Percentiles rank a stretch among this genome's conserved stretches.
phyloP scores from a whole-genome alignment of 2,329 filamentous ascomycete genomes.

The Fusarium torulosum region DNA sequence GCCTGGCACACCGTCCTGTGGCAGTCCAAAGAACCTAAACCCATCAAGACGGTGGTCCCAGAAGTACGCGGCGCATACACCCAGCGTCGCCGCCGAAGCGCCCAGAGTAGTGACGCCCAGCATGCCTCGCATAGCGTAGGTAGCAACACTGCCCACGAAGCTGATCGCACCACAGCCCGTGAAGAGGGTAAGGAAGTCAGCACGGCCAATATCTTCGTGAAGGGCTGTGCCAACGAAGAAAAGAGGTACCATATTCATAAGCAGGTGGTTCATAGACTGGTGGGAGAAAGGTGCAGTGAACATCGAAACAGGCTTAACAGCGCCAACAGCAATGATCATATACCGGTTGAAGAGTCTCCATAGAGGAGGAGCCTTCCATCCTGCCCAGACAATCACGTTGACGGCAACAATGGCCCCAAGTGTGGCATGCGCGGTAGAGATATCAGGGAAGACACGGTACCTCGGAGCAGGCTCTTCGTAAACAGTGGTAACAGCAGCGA shows the following conservation, averaged over 20 bases:
- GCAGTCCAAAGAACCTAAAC: constrained; percentile 69
- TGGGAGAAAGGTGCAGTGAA: constrained; percentile 79
- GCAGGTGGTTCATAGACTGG: constrained; percentile 69
- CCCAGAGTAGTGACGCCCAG: constrained; percentile 69
- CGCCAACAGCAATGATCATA: constrained; percentile 73
- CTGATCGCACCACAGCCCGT: constrained; percentile 69
- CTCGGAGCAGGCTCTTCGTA: constrained; percentile 67
- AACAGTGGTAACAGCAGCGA: constrained; percentile 59
- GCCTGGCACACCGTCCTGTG: constrained; percentile 68
- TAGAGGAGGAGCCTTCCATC: constrained; percentile 73
- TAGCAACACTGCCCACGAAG: constrained; percentile 68
- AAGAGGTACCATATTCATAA: constrained; percentile 73
- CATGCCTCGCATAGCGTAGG: constrained; percentile 61
- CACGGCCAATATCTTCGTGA: constrained; percentile 78
- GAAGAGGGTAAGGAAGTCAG: constrained; percentile 77
- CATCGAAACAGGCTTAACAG: constrained; percentile 71
- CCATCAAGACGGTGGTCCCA: constrained; percentile 68
- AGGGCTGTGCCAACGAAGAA: constrained; percentile 75
- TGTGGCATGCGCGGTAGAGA: constrained; percentile 73
- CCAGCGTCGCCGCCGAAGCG: constrained; percentile 74
- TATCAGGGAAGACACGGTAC: constrained; percentile 69
- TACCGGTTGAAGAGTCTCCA: constrained; percentile 77
- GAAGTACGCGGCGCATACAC: constrained; percentile 72
- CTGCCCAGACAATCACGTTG: constrained; percentile 68
- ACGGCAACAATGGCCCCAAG: constrained; percentile 70